These are phyloP conservation scores for Pythium folliculosum DNA, from an alignment of 352 stramenopile genomes.

Conservation along the genomic window DNA sequence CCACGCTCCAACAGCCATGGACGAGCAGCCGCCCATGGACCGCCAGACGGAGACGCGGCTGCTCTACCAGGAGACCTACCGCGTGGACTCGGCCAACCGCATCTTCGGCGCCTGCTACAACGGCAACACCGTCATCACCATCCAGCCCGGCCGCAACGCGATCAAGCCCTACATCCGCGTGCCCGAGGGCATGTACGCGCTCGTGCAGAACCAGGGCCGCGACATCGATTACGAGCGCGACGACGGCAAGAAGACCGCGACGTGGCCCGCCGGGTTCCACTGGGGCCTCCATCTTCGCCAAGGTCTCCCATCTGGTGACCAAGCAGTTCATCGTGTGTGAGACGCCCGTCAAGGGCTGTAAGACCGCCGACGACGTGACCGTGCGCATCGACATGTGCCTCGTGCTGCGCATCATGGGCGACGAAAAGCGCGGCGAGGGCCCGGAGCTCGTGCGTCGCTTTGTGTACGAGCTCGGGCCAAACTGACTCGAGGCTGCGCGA, in stretches of 20 bases:
- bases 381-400: constrained; percentile 87
- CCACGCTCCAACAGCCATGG: constrained; percentile 21
- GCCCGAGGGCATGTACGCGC: constrained; percentile 87
- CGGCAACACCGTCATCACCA: constrained; percentile 81
- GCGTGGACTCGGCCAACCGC: constrained; percentile 71
- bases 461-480: constrained; percentile 85
- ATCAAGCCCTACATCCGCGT: constrained; percentile 86
- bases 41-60: constrained; percentile 69
- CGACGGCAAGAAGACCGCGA: constrained; percentile 54
- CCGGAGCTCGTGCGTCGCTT: constrained; percentile 84
- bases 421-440: constrained; percentile 78
- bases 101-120: constrained; percentile 78
- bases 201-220: constrained; percentile 84
- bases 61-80: constrained; percentile 58
- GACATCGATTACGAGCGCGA: constrained; percentile 61
- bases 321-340: constrained; percentile 90
- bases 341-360: constrained; percentile 87
- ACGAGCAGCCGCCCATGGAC: constrained; percentile 27
- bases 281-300: constrained; percentile 69
- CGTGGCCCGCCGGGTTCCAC: constrained; percentile 86
- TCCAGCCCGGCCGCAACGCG: constrained; percentile 56
- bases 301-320: constrained; percentile 86
- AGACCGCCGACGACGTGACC: constrained; percentile 88
- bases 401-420: constrained; percentile 90
- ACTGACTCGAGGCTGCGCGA: constrained; percentile 80